Percentiles rank a stretch among this genome's conserved stretches.
phyloP scores from a whole-genome alignment of 106 monocot genomes.

The Acorus gramineus region DNA sequence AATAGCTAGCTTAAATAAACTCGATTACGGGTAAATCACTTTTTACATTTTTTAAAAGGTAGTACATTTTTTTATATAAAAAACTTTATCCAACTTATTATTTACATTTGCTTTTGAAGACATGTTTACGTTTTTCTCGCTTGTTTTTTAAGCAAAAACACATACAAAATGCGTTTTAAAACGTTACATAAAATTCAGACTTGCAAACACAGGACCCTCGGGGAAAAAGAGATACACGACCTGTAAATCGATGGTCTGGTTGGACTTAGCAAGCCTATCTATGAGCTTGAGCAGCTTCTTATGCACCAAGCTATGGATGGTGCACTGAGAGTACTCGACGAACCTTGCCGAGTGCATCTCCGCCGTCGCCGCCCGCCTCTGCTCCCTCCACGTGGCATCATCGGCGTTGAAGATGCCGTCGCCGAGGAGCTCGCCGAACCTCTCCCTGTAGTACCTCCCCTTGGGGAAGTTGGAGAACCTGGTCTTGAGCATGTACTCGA shows the following conservation, averaged over 20 bases:
- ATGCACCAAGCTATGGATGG: conserved; percentile 39
- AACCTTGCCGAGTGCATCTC: conserved; percentile 82
- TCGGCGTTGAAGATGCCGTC: conserved; percentile 98
- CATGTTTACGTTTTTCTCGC: too few relatives aligned
- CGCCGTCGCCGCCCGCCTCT: conserved; percentile 53
- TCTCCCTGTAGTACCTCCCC: conserved; percentile 62
- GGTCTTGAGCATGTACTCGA: conserved; percentile 80
- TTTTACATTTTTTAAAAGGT: too few relatives aligned
- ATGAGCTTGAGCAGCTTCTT: conserved; percentile 39
- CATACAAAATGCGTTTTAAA: too few relatives aligned
- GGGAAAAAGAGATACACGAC: conserved; percentile 78
- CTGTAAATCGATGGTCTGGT: conserved; percentile 36
- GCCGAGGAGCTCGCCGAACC: conserved; percentile 76
- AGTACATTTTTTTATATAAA: too few relatives aligned
- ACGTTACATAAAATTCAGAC: too few relatives aligned
- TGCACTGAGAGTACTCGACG: conserved; percentile 27
- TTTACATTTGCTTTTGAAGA: too few relatives aligned
- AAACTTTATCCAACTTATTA: too few relatives aligned
- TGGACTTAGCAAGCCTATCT: conserved; percentile 1
- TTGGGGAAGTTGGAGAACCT: conserved; percentile 88
- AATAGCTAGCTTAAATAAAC: too few relatives aligned
- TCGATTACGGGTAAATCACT: too few relatives aligned
- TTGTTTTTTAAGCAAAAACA: too few relatives aligned
- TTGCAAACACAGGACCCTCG: too few relatives aligned
- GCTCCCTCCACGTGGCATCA: conserved; percentile 49